Evolutionary conservation across 805 yeast genomes (phyloP), one percentile per base, ranked within the genome.

Genomic region (Candida golubevii): DNA sequence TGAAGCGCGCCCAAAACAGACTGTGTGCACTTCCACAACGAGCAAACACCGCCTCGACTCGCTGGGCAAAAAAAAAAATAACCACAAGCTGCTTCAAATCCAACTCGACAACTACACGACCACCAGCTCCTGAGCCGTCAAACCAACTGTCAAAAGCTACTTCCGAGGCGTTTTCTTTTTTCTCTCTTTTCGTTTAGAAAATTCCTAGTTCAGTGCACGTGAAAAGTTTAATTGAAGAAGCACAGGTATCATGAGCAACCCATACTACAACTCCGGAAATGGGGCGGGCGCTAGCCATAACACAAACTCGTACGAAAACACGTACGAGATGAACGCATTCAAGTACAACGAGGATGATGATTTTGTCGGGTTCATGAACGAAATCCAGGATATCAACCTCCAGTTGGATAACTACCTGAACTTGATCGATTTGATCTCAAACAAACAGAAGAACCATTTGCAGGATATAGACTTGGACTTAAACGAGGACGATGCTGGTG

Each of bases 381-480:
- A 79, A 56, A 43, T 54, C 39, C 79, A 82, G 58, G 74, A 72
- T 50, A 78, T 88, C 62, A 83, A 85, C 67, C 75, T 75, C 49
- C 80, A 80, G 55, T 74, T 88, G 51, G 82, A 79, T 50, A 82
- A 82, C 63, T 88, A 85, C 65, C 80, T 82, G 59, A 79, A 77
- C 58, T 69, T 84, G 50, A 78, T 88, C 50, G 81, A 81, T 54
- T 73, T 83, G 55, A 79, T 87, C 48, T 85, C 85, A 62, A 72
- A 76, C 46, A 74, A 82, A 56, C 95, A 88, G 69, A 74, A 76
- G 59, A 78, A 82, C 55, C 71, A 88, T 33, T 69, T 88, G 57
- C 82, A 81, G 51, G 93, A 86, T 53, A 80, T 85, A 49, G 82
- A 82, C 55, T 80, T 86, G 51, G 82, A 82, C 55, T 80, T 79